Base-by-base conservation (phyloP, 2,329 filamentous ascomycete genomes). In the Botrytis byssoidea region DNA sequence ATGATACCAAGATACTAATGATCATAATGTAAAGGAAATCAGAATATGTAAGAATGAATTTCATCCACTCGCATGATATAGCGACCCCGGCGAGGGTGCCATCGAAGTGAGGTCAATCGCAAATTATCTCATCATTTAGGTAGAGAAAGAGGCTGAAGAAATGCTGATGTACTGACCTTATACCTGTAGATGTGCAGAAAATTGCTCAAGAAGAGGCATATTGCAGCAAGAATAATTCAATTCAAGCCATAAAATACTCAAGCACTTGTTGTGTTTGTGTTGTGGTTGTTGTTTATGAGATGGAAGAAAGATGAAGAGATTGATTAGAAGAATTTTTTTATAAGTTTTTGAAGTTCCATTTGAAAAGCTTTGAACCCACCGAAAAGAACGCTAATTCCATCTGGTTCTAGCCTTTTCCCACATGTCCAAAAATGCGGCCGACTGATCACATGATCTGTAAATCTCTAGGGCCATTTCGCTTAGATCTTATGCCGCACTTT, bases 21-120 rank as follows among this genome's bases (percentile, higher is more conserved):
- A 37, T 68, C 20, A 46, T 44, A 46, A 64, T 37, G 55, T 57
- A 37, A 74, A 78, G 55, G 37, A 73, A 74, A 80, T 97, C 94
- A 97, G 94, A 93, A 97, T 97, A 97, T 97, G 94, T 97, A 97
- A 97, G 94, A 95, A 90, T 91, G 85, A 94, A 93, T 97, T 92
- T 97, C 94, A 97, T 86, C 83, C 89, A 82, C 85, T 88, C 85
- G 85, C 82, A 85, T 87, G 91, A 91, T 94, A 91, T 91, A 88
- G 91, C 92, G 86, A 88, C 93, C 90, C 94, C 89, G 94, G 95
- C 94, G 92, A 92, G 94, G 90, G 92, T 86, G 88, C 93, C 94
- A 95, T 90, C 90, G 86, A 86, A 84, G 84, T 83, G 85, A 87
- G 88, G 92, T 98, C 94, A 97, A 95, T 95, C 94, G 95, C 94